Percentiles rank a stretch among this genome's conserved stretches.
phyloP scores from a whole-genome alignment of 1,284 basidiomycete species.

The Leccinum brunneo-olivaceum region DNA sequence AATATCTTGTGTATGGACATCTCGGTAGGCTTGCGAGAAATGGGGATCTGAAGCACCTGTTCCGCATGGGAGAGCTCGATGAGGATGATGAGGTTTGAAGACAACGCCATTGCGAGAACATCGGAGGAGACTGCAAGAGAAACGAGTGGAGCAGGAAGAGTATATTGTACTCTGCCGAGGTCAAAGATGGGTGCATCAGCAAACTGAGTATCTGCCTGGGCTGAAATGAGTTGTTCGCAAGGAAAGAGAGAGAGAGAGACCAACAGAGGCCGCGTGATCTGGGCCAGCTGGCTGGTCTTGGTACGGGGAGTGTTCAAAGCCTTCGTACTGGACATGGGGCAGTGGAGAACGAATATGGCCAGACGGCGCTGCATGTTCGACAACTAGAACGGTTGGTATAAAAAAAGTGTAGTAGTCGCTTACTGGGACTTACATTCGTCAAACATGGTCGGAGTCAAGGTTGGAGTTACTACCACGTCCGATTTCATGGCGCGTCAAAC shows the following conservation, averaged over 20 bases:
- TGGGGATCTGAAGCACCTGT: conserved; percentile 71
- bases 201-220: conserved; percentile 37
- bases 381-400: conserved; percentile 44
- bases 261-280: conserved; percentile 31
- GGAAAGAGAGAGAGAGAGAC: conserved; percentile 20
- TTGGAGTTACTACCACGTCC: background rate
- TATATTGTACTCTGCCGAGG: conserved; percentile 82
- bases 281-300: conserved; percentile 43
- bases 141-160: conserved; percentile 74
- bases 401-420: conserved; percentile 1
- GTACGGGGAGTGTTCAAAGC: conserved; percentile 72
- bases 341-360: conserved; percentile 39
- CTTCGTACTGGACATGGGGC: conserved; percentile 71
- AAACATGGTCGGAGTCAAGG: conserved; percentile 49
- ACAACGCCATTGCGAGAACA: conserved; percentile 76
- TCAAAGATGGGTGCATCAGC: conserved; percentile 68
- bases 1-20: conserved; percentile 75
- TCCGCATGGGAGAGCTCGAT: conserved; percentile 82
- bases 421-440: conserved; percentile 67
- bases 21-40: conserved; percentile 66
- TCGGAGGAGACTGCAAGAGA: conserved; percentile 82
- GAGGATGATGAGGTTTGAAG: conserved; percentile 73
- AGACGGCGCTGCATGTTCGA: conserved; percentile 71
- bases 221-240: conserved; percentile 5
- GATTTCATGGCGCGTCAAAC: conserved; percentile 40